Conservation (phyloP, 2,329 filamentous ascomycete genomes). For the Emergomyces pasteurianus region DNA sequence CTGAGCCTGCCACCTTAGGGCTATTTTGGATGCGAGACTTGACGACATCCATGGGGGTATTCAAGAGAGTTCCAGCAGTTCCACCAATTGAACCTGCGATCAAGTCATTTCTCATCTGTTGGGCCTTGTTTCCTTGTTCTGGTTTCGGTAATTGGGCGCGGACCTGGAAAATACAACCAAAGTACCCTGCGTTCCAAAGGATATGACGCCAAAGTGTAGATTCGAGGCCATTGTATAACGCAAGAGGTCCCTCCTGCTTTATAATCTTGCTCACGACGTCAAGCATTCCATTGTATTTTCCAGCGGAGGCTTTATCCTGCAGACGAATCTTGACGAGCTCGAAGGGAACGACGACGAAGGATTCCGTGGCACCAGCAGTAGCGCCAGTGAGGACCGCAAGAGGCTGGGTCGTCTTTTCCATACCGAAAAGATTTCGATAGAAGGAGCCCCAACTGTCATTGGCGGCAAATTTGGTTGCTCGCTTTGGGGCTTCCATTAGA, state of each 20-base stretch:
- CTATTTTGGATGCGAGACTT: conserved; percentile 98
- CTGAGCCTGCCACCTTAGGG: conserved; percentile 63
- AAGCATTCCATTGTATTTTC: conserved; percentile 49
- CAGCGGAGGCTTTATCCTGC: conserved; percentile 86
- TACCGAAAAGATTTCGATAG: conserved; percentile 77
- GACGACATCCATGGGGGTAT: conserved; percentile 94
- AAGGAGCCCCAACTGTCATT: conserved; percentile 97
- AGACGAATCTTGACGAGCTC: conserved; percentile 97
- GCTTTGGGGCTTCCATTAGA: conserved; percentile 93
- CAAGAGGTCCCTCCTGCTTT: conserved; percentile 67
- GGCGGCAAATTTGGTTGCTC: conserved; percentile 96
- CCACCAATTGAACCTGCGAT: conserved; percentile 79
- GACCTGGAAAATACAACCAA: conserved; percentile 97
- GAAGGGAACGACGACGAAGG: conserved; percentile 95
- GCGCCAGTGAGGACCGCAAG: conserved; percentile 90
- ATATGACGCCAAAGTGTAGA: conserved; percentile 94
- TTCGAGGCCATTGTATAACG: conserved; percentile 93
- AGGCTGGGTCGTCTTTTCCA: conserved; percentile 77
- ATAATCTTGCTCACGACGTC: conserved; percentile 56
- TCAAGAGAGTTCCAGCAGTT: conserved; percentile 79
- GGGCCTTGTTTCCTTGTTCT: conserved; percentile 56
- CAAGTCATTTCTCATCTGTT: conserved; percentile 77
- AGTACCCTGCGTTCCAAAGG: conserved; percentile 91
- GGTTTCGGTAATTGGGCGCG: conserved; percentile 69
- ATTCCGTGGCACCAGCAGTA: conserved; percentile 86